Evolutionary conservation across 495 filamentous ascomycete genomes (phyloP).

Genomic region (Tuber melanosporum): DNA sequence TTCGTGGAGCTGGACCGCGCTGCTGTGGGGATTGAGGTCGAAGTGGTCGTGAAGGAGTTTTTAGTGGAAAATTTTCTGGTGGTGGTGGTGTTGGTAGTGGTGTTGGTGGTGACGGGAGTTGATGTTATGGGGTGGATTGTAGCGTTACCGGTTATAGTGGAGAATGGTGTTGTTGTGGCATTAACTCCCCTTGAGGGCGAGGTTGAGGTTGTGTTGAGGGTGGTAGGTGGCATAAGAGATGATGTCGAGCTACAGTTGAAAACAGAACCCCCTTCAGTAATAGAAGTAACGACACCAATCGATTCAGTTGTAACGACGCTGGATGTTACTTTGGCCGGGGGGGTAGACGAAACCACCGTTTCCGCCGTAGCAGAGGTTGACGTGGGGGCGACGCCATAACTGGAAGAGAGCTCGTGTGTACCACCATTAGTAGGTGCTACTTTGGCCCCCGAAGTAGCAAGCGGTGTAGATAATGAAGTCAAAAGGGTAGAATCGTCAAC

Average conservation of each 20-base stretch:
- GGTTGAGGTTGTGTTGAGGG: neutral
- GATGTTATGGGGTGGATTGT: neutral
- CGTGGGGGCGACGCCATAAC: neutral
- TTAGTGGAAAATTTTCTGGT: neutral
- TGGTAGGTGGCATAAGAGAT: neutral
- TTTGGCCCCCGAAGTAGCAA: neutral
- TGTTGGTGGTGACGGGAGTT: neutral
- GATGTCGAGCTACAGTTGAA: neutral
- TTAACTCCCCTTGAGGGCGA: neutral
- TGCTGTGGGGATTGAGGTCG: neutral
- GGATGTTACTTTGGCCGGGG: neutral
- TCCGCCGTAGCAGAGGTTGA: neutral
- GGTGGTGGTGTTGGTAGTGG: neutral
- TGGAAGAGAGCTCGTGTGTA: neutral
- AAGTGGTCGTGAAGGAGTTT: neutral
- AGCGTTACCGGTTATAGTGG: neutral
- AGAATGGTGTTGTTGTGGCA: neutral
- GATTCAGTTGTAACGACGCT: neutral
- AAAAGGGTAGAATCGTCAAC: neutral
- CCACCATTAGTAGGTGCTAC: neutral
- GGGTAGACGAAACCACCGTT: neutral
- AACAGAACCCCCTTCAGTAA: neutral
- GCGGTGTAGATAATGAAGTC: neutral
- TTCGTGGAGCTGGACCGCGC: neutral
- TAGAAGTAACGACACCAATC: neutral